Percentiles rank a stretch among this genome's conserved stretches.
phyloP scores from a whole-genome alignment of 768 basidiomycete genomes.

The Dictyophora rubrovolvata region DNA sequence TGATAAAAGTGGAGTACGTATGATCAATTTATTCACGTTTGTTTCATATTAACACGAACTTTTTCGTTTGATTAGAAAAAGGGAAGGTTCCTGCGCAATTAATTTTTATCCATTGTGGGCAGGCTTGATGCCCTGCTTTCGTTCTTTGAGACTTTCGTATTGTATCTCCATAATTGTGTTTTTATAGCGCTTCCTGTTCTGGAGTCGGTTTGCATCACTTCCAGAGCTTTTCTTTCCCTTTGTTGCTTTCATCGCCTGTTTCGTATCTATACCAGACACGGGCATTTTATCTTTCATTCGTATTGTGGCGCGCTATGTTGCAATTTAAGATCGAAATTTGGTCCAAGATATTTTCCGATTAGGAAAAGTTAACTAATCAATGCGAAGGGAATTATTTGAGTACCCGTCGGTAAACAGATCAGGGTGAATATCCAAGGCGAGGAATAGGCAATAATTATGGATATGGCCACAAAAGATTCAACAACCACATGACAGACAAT shows the following conservation, averaged over 20 bases:
- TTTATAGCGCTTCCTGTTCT: background rate
- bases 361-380: background rate
- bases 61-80: background rate
- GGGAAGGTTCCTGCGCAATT: background rate
- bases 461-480: constrained; percentile 52
- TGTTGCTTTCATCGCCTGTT: background rate
- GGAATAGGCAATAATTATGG: constrained; percentile 8
- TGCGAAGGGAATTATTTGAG: background rate
- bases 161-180: background rate
- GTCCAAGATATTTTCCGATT: background rate
- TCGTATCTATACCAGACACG: background rate
- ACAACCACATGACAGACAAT: constrained; percentile 46
- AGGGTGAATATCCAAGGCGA: background rate
- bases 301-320: background rate
- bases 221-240: background rate
- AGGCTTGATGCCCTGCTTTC: background rate
- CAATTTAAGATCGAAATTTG: background rate
- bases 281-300: background rate
- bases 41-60: background rate
- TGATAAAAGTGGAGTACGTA: constrained; percentile 77
- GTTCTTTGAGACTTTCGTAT: background rate
- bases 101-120: background rate
- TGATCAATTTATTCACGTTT: background rate
- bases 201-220: background rate
- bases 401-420: background rate